Percentiles rank a stretch among this genome's conserved stretches.
Conservation (phyloP, 345 rosid species). For the Viola odorata region DNA sequence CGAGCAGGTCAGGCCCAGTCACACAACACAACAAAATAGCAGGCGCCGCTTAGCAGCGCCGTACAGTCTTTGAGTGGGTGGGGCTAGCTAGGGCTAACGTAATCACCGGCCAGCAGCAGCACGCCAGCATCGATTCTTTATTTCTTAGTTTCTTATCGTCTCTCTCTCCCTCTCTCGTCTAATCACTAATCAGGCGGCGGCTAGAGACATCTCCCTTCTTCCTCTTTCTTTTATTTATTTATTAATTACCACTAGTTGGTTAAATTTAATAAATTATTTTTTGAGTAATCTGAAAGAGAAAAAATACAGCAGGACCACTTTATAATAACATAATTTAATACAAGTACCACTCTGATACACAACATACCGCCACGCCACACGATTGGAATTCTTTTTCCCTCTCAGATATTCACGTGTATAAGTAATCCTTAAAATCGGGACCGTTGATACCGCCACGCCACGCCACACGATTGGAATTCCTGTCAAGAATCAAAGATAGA, state of each 20-base stretch:
- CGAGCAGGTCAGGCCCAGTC: no score
- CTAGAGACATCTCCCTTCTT: neutral
- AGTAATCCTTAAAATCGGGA: no score
- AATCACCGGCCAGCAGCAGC: slow-evolving; percentile 6
- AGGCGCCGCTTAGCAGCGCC: slow-evolving; percentile 20
- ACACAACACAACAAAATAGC: neutral
- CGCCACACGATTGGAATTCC: no score
- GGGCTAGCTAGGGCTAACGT: slow-evolving; percentile 16
- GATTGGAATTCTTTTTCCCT: no score
- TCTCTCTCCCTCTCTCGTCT: neutral
- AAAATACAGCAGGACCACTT: slow-evolving; percentile 1
- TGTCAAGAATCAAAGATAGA: no score
- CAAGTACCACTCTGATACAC: no score
- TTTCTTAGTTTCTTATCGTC: neutral
- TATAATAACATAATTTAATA: no score
- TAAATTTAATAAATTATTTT: no score
- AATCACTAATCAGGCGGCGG: slow-evolving; percentile 24
- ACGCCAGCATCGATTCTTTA: neutral
- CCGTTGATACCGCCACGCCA: no score
- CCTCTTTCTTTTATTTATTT: neutral
- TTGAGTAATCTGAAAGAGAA: no score
- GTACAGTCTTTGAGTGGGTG: slow-evolving; percentile 1
- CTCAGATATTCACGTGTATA: slow-evolving; percentile 4
- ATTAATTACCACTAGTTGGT: neutral
- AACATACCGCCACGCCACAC: no score